A percentile compares a stretch with the other conserved stretches of the same genome.
These are phyloP conservation scores for Spergularia azorica DNA, from an alignment of 179 eudicot genomes.

Conservation along the genomic window DNA sequence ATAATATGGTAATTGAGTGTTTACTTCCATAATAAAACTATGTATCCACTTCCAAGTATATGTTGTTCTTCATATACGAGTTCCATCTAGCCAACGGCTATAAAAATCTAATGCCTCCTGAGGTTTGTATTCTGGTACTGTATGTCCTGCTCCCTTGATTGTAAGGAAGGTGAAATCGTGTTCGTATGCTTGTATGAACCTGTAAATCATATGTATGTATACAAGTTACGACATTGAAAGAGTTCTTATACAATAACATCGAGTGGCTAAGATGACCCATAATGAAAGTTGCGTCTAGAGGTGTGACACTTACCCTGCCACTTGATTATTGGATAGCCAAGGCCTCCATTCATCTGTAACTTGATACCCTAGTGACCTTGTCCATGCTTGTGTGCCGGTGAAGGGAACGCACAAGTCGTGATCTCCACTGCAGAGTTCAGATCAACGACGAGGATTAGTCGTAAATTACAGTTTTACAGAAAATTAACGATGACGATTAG, in stretches of 20 bases:
- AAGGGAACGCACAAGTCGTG: constrained; percentile 55
- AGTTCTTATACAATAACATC: too few species aligned
- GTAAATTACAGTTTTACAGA: background rate
- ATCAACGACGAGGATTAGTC: background rate
- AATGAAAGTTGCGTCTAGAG: too few species aligned
- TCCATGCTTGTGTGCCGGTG: constrained; percentile 54
- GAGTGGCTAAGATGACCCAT: too few species aligned
- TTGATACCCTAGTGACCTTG: constrained; percentile 40
- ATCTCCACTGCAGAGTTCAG: constrained; percentile 38
- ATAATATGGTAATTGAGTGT: too few species aligned
- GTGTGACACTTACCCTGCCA: constrained; percentile 39
- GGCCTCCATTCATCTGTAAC: constrained; percentile 47
- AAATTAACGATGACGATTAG: background rate
- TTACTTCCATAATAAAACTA: background rate
- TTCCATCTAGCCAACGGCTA: constrained; percentile 42
- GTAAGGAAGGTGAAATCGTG: constrained; percentile 48
- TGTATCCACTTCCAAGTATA: background rate
- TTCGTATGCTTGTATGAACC: constrained; percentile 36
- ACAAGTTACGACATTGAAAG: too few species aligned
- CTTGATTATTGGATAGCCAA: constrained; percentile 42
- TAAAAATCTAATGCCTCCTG: constrained; percentile 39
- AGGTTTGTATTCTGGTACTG: constrained; percentile 48
- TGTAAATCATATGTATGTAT: constrained; percentile 10
- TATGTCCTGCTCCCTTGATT: constrained; percentile 50
- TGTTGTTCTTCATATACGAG: constrained; percentile 22